Base-by-base conservation (phyloP, 345 rosid genomes). In the Chamaenerion angustifolium region DNA sequence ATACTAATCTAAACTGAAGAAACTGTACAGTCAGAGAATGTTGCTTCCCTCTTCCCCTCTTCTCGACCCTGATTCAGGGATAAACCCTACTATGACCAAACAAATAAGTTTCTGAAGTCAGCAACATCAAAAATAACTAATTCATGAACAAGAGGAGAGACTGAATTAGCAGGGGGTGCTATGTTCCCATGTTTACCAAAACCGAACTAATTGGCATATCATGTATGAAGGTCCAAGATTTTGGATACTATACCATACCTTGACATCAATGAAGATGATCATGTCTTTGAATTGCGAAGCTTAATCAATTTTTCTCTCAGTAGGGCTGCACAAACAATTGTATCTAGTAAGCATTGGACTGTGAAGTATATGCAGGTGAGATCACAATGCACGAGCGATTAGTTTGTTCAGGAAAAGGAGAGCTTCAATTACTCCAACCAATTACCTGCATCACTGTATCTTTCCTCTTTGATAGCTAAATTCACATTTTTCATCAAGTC, bases 371-470 rank as follows among this genome's bases (percentile, higher is more conserved):
- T n/a, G 46, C 49, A 31, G 13, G 49, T 42, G 27, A 54, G 35
- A 23, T 44, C 40, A 40, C 15, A 37, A 27, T 51, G n/a, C n/a
- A n/a, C n/a, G n/a, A n/a, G n/a, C 27, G 43, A 51, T 2, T 42
- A 43, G 57, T 17, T 18, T 18, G 42, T 16, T 54, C 13, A 42
- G 37, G 9, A 40, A 23, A 50, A 58, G 43, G 43, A 13, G 40
- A 27, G 47, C 17, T 47, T 54, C 8, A 13, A n/a, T 10, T 14
- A 18, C 16, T 46, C 13, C 11, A 14, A 11, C 40, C 12, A 56
- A 17, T 48, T 76, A 89, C 97, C 94, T 67, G 97, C 97, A 77
- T 85, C 97, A 15, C 12, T 54, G 71, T 81, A 85, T 59, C 95
- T 74, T 64, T 89, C 94, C 71, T 85, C 94, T 69, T 74, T 55